Base-by-base conservation (phyloP, 2,329 filamentous ascomycete species). In the Magnaporthiopsis rhizophila region DNA sequence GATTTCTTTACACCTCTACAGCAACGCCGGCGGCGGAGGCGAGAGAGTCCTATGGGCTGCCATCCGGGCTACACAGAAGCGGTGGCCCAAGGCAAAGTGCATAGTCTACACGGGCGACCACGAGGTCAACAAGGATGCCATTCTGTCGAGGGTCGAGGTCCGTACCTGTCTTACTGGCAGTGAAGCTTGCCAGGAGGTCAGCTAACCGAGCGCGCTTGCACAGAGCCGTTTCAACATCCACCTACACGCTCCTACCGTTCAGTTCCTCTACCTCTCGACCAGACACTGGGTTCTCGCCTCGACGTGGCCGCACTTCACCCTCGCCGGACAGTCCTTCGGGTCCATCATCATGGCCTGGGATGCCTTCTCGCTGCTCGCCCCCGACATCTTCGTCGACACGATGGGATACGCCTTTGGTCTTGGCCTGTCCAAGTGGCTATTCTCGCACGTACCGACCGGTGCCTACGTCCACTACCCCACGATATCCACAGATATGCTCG, bases 401-500 rank as follows among this genome's bases (percentile, higher is more conserved):
- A 97, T 99, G 93, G 95, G 95, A 67, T 99, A 97, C 72, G 92
- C 94, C 32, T 99, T 98, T 73, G 85, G 90, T 0, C 84, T 97
- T 13, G 92, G 91, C 11, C 81, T 97, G 3, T 90, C 83, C 75
- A 95, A 92, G 73, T 83, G 90, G 67, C 81, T 98, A 30, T 98
- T 98, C 73, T 89, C 85, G 0, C 76, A 79, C 50, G 84, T 97
- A 1, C 91, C 94, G 0, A 97, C 92, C 0, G 92, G 86, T 59
- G 93, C 95, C 63, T 99, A 99, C 73, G 93, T 98, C 1, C 95
- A 99, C 78, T 99, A 98, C 74, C 95, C 95, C 0, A 98, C 94
- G 64, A 99, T 99, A 64, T 97, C 93, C 3, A 99, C 92, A 62
- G 95, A 99, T 72, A 99, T 99, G 95, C 85, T 99, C 4, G 84